Percentiles rank a stretch among this genome's conserved stretches.
These are phyloP conservation scores for Arthrocladium fulminans DNA, from an alignment of 2,329 filamentous ascomycete genomes.

Conservation along the genomic window DNA sequence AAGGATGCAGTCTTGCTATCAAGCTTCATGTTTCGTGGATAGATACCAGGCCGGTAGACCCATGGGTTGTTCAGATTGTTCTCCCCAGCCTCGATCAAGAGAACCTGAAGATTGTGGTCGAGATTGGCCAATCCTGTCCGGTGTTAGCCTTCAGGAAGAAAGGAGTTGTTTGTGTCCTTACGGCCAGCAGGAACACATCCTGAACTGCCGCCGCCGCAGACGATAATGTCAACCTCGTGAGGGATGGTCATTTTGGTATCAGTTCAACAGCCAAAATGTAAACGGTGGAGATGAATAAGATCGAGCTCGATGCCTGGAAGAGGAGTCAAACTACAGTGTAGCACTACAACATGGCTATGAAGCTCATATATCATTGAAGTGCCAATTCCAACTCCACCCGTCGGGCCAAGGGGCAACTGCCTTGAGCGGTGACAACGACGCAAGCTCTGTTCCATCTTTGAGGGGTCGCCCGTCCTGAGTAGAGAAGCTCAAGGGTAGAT, in stretches of 20 bases:
- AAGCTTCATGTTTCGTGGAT: slow-evolving; percentile 65
- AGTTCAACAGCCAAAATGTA: not conserved
- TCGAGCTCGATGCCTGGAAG: not conserved
- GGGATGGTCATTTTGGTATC: slow-evolving; percentile 50
- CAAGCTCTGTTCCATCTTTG: not conserved
- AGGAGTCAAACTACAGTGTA: not conserved
- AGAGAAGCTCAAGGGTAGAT: not conserved
- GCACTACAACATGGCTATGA: no score
- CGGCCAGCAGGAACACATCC: slow-evolving; percentile 34
- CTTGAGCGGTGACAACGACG: not conserved
- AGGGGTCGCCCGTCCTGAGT: not conserved
- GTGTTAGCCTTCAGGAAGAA: slow-evolving; percentile 41
- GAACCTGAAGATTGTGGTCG: slow-evolving; percentile 62
- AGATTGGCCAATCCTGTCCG: slow-evolving; percentile 53
- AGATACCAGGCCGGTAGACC: slow-evolving; percentile 67
- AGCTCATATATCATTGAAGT: not conserved
- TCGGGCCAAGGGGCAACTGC: slow-evolving; percentile 11
- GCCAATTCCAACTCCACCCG: slow-evolving; percentile 9
- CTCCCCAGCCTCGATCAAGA: slow-evolving; percentile 63
- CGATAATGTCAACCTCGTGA: slow-evolving; percentile 73
- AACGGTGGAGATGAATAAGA: slow-evolving; percentile 2
- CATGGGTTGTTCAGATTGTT: slow-evolving; percentile 69
- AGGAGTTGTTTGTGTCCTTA: slow-evolving; percentile 15
- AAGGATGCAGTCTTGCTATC: slow-evolving; percentile 76
- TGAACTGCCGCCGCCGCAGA: slow-evolving; percentile 63